These are phyloP conservation scores for Hymenotorrendiella dingleyae DNA, from an alignment of 2,329 filamentous ascomycete species.

Conservation along the genomic window DNA sequence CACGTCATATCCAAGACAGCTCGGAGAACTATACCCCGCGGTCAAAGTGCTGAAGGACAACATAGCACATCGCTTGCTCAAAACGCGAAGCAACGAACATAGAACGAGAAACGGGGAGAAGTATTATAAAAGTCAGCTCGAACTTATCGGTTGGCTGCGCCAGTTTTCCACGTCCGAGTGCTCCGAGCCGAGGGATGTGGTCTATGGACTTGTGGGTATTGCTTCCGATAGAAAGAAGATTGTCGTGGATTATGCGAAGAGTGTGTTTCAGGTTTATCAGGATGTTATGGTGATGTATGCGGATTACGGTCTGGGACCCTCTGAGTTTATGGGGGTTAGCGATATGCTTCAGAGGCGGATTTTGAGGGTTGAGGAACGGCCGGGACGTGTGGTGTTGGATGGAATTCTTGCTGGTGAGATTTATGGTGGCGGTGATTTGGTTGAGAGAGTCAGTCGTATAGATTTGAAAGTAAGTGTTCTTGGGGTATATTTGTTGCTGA, in stretches of 20 bases:
- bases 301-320: no score
- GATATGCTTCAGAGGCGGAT: no score
- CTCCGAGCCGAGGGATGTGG: background rate
- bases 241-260: background rate
- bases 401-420: background rate
- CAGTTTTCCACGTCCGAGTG: background rate
- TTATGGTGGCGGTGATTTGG: background rate
- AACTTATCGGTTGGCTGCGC: background rate
- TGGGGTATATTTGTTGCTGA: no score
- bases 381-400: background rate
- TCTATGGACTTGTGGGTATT: background rate
- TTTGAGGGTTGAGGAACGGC: no score
- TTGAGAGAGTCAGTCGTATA: no score
- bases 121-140: no score
- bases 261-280: background rate
- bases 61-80: background rate
- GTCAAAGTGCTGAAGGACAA: background rate
- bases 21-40: background rate
- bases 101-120: background rate
- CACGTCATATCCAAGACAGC: background rate
- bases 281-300: background rate
- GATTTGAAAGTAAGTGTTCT: no score
- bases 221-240: background rate
- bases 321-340: no score
- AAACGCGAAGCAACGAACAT: no score